Evolutionary conservation across 208 protist species (phyloP).

Genomic region (Trypanosoma lewisi): DNA sequence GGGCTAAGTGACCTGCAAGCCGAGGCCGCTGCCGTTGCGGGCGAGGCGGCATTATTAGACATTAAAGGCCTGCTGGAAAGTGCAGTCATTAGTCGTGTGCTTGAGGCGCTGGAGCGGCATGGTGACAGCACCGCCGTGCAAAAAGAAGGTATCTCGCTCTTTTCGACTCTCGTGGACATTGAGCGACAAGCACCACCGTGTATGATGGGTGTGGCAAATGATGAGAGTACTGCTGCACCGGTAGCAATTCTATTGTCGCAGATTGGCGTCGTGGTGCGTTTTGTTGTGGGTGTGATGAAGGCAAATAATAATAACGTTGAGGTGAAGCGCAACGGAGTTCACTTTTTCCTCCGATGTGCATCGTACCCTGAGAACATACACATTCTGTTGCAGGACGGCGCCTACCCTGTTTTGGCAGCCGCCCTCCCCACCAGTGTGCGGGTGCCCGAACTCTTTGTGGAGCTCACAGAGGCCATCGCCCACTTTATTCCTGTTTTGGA

Average conservation of each 20-base stretch:
- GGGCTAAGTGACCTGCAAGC: slow-evolving; percentile 13
- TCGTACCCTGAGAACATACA: slow-evolving; percentile 32
- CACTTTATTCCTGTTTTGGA: slow-evolving; percentile 50
- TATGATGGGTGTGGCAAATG: background rate
- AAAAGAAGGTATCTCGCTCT: slow-evolving; percentile 33
- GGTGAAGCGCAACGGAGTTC: slow-evolving; percentile 35
- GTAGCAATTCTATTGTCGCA: slow-evolving; percentile 46
- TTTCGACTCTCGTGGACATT: slow-evolving; percentile 41
- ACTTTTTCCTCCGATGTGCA: slow-evolving; percentile 45
- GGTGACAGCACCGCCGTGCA: slow-evolving; percentile 29
- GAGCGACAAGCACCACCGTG: slow-evolving; percentile 6
- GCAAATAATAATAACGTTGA: slow-evolving; percentile 29
- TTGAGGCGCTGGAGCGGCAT: slow-evolving; percentile 41
- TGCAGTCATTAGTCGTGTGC: slow-evolving; percentile 32
- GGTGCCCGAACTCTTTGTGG: slow-evolving; percentile 32
- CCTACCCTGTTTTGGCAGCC: slow-evolving; percentile 34
- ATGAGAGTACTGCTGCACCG: slow-evolving; percentile 8
- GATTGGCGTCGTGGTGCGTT: slow-evolving; percentile 47
- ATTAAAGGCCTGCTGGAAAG: slow-evolving; percentile 34
- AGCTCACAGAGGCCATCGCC: slow-evolving; percentile 43
- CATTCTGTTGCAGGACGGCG: slow-evolving; percentile 38
- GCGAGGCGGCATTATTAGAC: slow-evolving; percentile 16
- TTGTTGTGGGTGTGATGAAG: slow-evolving; percentile 28
- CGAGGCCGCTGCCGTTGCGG: slow-evolving; percentile 21
- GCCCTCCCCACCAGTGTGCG: slow-evolving; percentile 3